Evolutionary conservation across 2,329 filamentous ascomycete genomes (phyloP), one percentile per base, ranked within the genome.

Genomic region (Cladosporium sphaerospermum): DNA sequence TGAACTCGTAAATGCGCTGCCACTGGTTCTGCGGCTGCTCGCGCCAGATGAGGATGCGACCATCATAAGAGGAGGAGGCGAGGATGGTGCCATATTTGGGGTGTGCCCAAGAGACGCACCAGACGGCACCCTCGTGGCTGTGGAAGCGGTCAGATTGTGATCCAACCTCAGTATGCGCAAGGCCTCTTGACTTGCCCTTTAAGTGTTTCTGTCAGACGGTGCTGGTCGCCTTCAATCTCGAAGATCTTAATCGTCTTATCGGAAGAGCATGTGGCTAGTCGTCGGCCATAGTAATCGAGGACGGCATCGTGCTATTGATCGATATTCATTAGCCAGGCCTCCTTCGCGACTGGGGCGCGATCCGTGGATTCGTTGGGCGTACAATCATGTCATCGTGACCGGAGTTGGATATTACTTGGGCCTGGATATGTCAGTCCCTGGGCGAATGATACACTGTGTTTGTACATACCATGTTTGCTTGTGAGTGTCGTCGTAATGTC

Each of bases 341-440:
- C 23, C 23, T 28, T 28, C 23, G 23, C 23, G 23, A 28, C 23
- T 28, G 23, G 5, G 7, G 4, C 7, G 23, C 23, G 34, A 19
- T 46, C n/a, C 39, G 45, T 41, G 53, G 36, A 36, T 46, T 40
- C 45, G 34, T 45, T 48, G 55, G 62, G 83, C 88, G 67, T 90
- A 97, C 92, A 81, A 99, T 96, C 92, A 97, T 97, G 72, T 96
- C 92, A 86, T 97, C 92, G 78, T 99, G 93, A 68, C 87, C 86
- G 57, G 86, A 87, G 73, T 89, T 90, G 60, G 86, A 82, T 73
- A 91, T 90, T 65, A 89, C 83, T 77, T 91, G 87, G 55, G 86
- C 80, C 84, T 86, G 68, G 9, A 47, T 13, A 50, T 60, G 10
- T 57, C 49, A 45, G 23, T 39, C 4, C n/a, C 23, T 39, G 36